Evolutionary conservation across 2,329 filamentous ascomycete genomes (phyloP), one percentile per base, ranked within the genome.

Genomic region (Huntiella decipiens): DNA sequence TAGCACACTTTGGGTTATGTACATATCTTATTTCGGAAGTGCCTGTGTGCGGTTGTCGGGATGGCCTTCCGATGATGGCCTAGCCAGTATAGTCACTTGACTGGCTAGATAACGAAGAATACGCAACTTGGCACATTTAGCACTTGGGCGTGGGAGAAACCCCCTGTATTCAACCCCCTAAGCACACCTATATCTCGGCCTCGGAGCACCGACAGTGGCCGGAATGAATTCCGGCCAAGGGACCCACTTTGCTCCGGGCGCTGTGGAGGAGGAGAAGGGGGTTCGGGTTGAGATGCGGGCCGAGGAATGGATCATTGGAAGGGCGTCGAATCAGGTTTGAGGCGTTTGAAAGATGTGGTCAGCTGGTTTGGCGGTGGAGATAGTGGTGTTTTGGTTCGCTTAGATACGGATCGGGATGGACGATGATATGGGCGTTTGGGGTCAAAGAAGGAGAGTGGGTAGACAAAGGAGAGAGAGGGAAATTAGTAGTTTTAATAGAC

Each of bases 191-290:
- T n/a, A 36, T 11, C 12, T n/a, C 34, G 12, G 12, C 34, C 34
- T 16, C 12, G 34, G 34, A 22, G 16, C 39, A 12, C 39, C 39
- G 39, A 42, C 13, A 16, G 12, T 39, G 45, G 46, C 46, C 46
- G 46, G 46, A 48, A 48, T 12, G 0, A 0, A 4, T 48, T 48
- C 46, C 46, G 46, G 46, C 46, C 46, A 48, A 41, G 31, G 17
- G 38, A 41, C 19, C 46, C 46, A 48, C 41, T 32, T 31, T 38
- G 34, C 34, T 16, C 34, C 34, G 15, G 12, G 12, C 2, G 15
- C 15, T 19, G 22, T 36, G 43, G 43, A 36, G 43, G 31, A 19
- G 32, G 12, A 15, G 15, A 2, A 6, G 33, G 11, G 11, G 7
- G 6, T n/a, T 16, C 15, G 34, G 15, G 12, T 5, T 19, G 17